Percentiles rank a stretch among this genome's conserved stretches.
Conservation (phyloP, 2,329 filamentous ascomycete species). For the Ophiostoma fasciatum region DNA sequence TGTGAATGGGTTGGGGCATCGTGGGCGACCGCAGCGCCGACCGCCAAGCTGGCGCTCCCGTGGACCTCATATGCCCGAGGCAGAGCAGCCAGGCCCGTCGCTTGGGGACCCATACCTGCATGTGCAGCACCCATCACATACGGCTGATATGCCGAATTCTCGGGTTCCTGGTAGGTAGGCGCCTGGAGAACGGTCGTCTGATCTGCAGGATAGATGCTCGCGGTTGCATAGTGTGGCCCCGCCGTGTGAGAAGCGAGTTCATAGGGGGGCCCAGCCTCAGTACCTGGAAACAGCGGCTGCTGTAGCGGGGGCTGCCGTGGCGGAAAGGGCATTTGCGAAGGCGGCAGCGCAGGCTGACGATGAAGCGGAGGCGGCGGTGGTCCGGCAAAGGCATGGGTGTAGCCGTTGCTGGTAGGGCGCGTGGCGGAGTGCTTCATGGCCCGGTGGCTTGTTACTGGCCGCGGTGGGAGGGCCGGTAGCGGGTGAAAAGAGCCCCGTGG, state of each 20-base stretch:
- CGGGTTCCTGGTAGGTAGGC: constrained; percentile 4
- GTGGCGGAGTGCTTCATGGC: too few relatives aligned
- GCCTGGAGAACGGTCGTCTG: neutral
- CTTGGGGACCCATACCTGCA: too few relatives aligned
- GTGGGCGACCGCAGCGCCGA: too few relatives aligned
- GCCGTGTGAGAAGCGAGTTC: neutral
- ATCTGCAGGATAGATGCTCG: neutral
- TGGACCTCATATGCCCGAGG: too few relatives aligned
- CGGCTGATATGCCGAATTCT: neutral
- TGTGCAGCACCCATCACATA: too few relatives aligned
- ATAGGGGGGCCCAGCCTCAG: neutral
- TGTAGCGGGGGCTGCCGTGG: neutral
- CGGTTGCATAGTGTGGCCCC: neutral
- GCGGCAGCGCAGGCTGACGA: constrained; percentile 9
- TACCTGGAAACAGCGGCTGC: constrained; percentile 2
- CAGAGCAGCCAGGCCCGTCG: too few relatives aligned
- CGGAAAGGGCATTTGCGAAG: too few relatives aligned
- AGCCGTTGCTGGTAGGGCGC: constrained; percentile 5
- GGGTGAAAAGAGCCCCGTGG: constrained; percentile 14
- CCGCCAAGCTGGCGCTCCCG: too few relatives aligned
- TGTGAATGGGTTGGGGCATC: too few relatives aligned
- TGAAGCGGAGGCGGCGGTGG: neutral
- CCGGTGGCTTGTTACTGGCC: too few relatives aligned
- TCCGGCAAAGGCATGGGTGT: constrained; percentile 10
- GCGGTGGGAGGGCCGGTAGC: constrained; percentile 1